These are phyloP conservation scores for Pezicula carpinea DNA, from an alignment of 2,329 filamentous ascomycete species.

Conservation along the genomic window DNA sequence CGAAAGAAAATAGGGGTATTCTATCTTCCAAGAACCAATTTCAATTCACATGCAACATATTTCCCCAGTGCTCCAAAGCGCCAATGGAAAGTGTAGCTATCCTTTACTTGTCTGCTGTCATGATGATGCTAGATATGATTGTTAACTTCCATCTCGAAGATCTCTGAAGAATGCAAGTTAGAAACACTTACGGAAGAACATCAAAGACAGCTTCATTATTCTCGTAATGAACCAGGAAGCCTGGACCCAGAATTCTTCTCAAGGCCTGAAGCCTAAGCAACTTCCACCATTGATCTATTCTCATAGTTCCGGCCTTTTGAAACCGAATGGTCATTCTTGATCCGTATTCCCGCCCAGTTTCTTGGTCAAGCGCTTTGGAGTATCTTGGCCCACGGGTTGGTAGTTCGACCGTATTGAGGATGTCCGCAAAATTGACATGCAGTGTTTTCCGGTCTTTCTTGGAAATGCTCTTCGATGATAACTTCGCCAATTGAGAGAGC, in stretches of 20 bases:
- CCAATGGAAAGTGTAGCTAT: too few species aligned
- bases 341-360: conserved; percentile 55
- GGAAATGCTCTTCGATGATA: conserved; percentile 56
- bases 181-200: conserved; percentile 38
- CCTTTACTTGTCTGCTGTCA: too few species aligned
- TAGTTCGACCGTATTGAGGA: conserved; percentile 61
- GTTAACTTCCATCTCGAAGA: too few species aligned
- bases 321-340: conserved; percentile 59
- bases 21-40: too few species aligned
- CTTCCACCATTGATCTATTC: conserved; percentile 72
- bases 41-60: too few species aligned
- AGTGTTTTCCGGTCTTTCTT: conserved; percentile 63
- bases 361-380: conserved; percentile 56
- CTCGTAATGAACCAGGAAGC: conserved; percentile 59
- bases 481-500: conserved; percentile 53
- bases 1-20: too few species aligned
- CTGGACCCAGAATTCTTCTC: conserved; percentile 54
- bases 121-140: too few species aligned
- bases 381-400: conserved; percentile 63
- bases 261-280: conserved; percentile 58
- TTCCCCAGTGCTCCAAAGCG: too few species aligned
- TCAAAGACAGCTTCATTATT: conserved; percentile 57
- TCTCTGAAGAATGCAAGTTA: too few species aligned
- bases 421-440: conserved; percentile 62
- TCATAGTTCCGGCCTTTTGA: conserved; percentile 52